Evolutionary conservation across 495 filamentous ascomycete species (phyloP).

Genomic region (Sporormia fimetaria): DNA sequence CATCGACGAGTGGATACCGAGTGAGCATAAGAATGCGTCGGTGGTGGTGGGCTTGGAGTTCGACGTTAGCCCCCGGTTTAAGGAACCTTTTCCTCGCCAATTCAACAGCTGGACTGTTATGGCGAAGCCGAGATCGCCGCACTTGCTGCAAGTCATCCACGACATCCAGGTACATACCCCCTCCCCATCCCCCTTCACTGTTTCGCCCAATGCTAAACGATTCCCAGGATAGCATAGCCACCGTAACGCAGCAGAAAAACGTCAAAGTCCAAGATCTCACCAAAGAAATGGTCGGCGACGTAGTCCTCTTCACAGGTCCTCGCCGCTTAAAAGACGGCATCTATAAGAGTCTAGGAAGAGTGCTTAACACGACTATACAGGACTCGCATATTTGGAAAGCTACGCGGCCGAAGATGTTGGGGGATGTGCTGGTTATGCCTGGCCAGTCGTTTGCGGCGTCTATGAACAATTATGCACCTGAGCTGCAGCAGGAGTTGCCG

Average conservation of each 20-base stretch:
- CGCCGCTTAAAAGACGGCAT: slow-evolving; percentile 33
- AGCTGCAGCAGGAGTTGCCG: not conserved
- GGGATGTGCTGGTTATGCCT: slow-evolving; percentile 36
- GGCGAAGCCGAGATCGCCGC: slow-evolving; percentile 27
- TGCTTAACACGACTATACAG: slow-evolving; percentile 22
- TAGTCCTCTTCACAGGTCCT: slow-evolving; percentile 35
- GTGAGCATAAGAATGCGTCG: slow-evolving; percentile 32
- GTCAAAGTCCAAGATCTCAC: not conserved
- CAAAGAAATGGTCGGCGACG: slow-evolving; percentile 35
- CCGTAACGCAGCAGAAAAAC: not conserved
- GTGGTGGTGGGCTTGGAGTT: slow-evolving; percentile 33
- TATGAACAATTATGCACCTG: slow-evolving; percentile 1
- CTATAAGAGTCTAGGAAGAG: slow-evolving; percentile 27
- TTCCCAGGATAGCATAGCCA: not conserved
- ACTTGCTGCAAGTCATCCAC: slow-evolving; percentile 2
- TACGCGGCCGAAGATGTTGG: slow-evolving; percentile 31
- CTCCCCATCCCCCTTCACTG: no score
- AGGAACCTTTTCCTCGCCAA: slow-evolving; percentile 31
- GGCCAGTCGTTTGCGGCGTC: slow-evolving; percentile 33
- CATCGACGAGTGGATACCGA: slow-evolving; percentile 39
- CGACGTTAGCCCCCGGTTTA: slow-evolving; percentile 26
- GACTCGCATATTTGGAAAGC: slow-evolving; percentile 26
- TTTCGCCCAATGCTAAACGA: no score
- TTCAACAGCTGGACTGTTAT: slow-evolving; percentile 37
- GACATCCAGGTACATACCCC: slow-evolving; percentile 3